Conservation (phyloP, 2,329 filamentous ascomycete species). For the Cytospora paraplurivora region DNA sequence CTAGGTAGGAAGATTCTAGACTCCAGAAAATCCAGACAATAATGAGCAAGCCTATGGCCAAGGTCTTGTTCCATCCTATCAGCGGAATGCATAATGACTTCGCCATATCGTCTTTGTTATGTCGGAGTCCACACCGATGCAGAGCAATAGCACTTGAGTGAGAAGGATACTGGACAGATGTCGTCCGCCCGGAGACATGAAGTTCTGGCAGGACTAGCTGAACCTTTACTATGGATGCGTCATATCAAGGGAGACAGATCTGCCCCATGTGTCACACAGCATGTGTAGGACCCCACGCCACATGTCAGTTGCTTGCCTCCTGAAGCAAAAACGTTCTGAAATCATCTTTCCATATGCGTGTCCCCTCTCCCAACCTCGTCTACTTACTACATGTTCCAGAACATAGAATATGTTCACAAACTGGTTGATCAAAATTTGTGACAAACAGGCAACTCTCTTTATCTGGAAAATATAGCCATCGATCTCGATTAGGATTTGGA, state of each 20-base stretch:
- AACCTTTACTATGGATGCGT: neutral
- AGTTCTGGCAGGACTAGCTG: neutral
- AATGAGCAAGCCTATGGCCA: slow-evolving; percentile 20
- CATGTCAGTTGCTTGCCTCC: no score
- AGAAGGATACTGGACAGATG: neutral
- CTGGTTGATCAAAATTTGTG: no score
- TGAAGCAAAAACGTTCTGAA: no score
- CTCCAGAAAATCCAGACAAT: slow-evolving; percentile 25
- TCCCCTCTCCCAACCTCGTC: no score
- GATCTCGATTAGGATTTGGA: no score
- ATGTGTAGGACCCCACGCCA: no score
- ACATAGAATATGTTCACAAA: no score
- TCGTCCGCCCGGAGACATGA: neutral
- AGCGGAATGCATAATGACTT: slow-evolving; percentile 9
- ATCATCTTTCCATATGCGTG: no score
- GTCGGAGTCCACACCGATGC: neutral
- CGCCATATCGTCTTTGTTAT: slow-evolving; percentile 9
- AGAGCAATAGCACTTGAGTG: neutral
- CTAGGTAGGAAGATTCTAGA: slow-evolving; percentile 6
- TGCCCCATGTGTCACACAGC: neutral
- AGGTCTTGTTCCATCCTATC: slow-evolving; percentile 22
- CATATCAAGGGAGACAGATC: neutral
- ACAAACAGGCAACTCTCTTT: no score
- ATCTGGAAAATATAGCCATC: no score
- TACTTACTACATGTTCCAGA: no score